Evolutionary conservation across 768 basidiomycete genomes (phyloP).

Genomic region (Chiua virens): DNA sequence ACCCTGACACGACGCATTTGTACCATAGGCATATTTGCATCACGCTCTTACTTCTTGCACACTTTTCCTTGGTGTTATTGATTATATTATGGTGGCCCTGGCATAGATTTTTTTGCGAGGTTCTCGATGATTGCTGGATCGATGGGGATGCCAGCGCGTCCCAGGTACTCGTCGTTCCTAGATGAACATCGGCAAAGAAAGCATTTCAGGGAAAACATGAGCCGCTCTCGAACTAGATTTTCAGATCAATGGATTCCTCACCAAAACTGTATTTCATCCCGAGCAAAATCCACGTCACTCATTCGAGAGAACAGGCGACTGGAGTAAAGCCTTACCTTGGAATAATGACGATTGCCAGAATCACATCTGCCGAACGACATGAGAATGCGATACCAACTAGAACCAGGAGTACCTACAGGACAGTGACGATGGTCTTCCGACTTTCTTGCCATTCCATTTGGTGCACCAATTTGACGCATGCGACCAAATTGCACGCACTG

Average conservation of each 20-base stretch:
- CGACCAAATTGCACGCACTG: slow-evolving; percentile 94
- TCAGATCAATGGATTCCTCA: slow-evolving; percentile 23
- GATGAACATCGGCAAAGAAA: background rate
- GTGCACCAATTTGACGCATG: slow-evolving; percentile 78
- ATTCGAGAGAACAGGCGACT: too few species aligned
- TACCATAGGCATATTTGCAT: slow-evolving; percentile 28
- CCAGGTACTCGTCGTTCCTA: slow-evolving; percentile 57
- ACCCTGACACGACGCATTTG: slow-evolving; percentile 20
- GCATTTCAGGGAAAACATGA: background rate
- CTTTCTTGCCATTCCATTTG: slow-evolving; percentile 68
- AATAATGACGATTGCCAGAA: slow-evolving; percentile 89
- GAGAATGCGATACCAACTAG: background rate
- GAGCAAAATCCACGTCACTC: too few species aligned
- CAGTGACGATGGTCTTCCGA: slow-evolving; percentile 77
- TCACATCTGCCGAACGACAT: slow-evolving; percentile 62
- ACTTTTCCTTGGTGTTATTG: slow-evolving; percentile 5
- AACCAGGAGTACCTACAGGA: slow-evolving; percentile 54
- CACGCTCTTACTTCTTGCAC: slow-evolving; percentile 6
- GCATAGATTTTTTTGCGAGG: slow-evolving; percentile 27
- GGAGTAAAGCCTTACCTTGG: slow-evolving; percentile 56
- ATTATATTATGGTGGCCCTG: slow-evolving; percentile 5
- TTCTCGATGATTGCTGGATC: slow-evolving; percentile 41
- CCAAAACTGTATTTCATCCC: slow-evolving; percentile 59
- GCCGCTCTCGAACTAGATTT: background rate
- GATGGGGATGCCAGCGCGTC: slow-evolving; percentile 39